Percentiles rank a stretch among this genome's conserved stretches.
These are phyloP conservation scores for Pyrenochaeta sp. DNA, from an alignment of 2,329 filamentous ascomycete genomes.

Conservation along the genomic window DNA sequence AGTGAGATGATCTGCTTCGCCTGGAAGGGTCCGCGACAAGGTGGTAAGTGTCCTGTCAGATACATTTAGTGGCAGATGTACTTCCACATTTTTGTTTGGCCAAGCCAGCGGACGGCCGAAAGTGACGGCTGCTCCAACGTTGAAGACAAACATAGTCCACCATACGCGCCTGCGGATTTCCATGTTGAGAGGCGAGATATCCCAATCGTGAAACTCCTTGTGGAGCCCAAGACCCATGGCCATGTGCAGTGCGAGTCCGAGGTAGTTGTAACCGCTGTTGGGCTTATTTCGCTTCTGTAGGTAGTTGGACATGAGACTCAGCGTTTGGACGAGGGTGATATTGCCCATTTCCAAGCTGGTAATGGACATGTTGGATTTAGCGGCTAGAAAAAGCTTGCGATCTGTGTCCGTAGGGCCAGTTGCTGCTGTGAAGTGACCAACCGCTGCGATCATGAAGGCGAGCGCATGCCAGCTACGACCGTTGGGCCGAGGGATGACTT, in stretches of 20 bases:
- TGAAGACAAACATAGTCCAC: constrained; percentile 56
- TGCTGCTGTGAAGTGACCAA: constrained; percentile 38
- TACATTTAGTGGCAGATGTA: constrained; percentile 17
- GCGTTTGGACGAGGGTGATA: constrained; percentile 58
- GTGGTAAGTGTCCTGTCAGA: constrained; percentile 41
- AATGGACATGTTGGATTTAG: constrained; percentile 56
- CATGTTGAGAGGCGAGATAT: constrained; percentile 52
- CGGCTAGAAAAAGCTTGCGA: constrained; percentile 53
- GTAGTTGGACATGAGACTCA: constrained; percentile 59
- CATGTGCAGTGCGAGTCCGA: constrained; percentile 60
- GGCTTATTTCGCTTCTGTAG: constrained; percentile 61
- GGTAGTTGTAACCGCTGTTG: constrained; percentile 60
- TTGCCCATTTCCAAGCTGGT: constrained; percentile 60
- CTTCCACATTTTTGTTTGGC: constrained; percentile 8
- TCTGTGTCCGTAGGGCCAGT: background rate
- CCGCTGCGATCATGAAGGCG: constrained; percentile 50
- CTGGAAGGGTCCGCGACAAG: constrained; percentile 24
- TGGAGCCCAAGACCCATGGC: constrained; percentile 61
- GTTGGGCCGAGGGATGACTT: constrained; percentile 54
- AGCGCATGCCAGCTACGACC: constrained; percentile 36
- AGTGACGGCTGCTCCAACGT: constrained; percentile 60
- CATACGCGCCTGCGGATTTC: constrained; percentile 48
- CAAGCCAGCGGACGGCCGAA: constrained; percentile 56
- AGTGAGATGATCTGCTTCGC: constrained; percentile 40
- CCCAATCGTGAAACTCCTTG: constrained; percentile 59